Evolutionary conservation across 495 filamentous ascomycete genomes (phyloP).

Genomic region (Lepraria neglecta): DNA sequence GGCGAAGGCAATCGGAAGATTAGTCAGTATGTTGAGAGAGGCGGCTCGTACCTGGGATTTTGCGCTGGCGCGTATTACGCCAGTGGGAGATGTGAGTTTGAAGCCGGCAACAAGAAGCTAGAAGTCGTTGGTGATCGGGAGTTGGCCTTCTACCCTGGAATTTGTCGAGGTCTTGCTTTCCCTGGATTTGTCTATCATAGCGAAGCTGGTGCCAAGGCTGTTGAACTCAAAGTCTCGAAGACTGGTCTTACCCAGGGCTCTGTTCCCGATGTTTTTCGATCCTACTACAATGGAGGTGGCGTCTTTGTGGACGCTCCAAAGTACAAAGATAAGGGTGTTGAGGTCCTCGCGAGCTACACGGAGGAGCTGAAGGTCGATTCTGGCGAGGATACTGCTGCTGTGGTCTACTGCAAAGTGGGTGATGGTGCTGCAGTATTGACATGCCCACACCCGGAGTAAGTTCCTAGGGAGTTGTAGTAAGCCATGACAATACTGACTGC

Average conservation of each 20-base stretch:
- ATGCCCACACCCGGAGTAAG: constrained; percentile 90
- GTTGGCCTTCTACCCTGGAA: constrained; percentile 80
- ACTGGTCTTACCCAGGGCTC: constrained; percentile 46
- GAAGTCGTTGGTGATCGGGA: constrained; percentile 85
- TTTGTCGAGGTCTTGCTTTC: constrained; percentile 81
- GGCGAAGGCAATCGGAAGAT: constrained; percentile 82
- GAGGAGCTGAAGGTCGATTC: constrained; percentile 71
- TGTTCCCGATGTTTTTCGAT: constrained; percentile 60
- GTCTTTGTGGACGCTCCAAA: constrained; percentile 79
- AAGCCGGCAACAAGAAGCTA: constrained; percentile 71
- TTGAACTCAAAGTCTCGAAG: constrained; percentile 59
- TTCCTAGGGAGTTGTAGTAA: constrained; percentile 14
- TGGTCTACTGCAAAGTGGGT: constrained; percentile 83
- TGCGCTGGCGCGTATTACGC: constrained; percentile 97
- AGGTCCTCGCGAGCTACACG: constrained; percentile 76
- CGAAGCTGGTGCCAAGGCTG: constrained; percentile 76
- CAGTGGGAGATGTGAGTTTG: constrained; percentile 74
- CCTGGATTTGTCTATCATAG: constrained; percentile 86
- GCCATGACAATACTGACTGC: constrained; percentile 11
- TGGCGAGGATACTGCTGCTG: constrained; percentile 63
- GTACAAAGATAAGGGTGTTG: constrained; percentile 56
- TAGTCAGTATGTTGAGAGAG: constrained; percentile 73
- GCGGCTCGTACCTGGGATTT: constrained; percentile 81
- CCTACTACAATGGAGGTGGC: constrained; percentile 93
- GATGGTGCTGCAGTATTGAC: constrained; percentile 76